Base-by-base conservation (phyloP, 148 eudicot species). In the Vaccinium macrocarpon region DNA sequence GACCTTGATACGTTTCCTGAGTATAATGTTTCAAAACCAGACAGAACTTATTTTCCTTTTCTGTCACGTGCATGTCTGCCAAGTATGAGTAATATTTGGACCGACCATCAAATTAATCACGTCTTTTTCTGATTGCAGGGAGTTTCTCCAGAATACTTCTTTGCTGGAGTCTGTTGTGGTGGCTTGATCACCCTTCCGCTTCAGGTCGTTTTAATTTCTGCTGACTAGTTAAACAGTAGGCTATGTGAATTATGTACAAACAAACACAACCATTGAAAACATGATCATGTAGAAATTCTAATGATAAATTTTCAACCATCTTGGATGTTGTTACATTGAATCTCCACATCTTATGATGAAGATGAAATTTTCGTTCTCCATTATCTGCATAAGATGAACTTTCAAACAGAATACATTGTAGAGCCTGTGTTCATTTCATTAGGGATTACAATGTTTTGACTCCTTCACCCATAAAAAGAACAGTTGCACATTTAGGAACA, bases 131-230 rank as follows among this genome's bases (percentile, higher is more conserved):
- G 62, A 62, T 29, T 87, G 81, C 92, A 95, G 98, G 98, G 90
- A 77, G 90, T 94, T 84, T 91, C 98, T 84, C 95, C 98, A 4
- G 98, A 94, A 77, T 96, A 86, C 86, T 96, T 96, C 92, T 96
- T 96, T 89, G 97, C 92, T 57, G 98, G 98, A 79, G 98, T 94
- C 76, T 96, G 98, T 84, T 91, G 93, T 90, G 98, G 98, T 83
- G 96, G 98, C 81, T 82, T 94, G 84, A 78, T 94, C 84, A 96
- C 98, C 15, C 92, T 96, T 87, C 94, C 96, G 46, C 13, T 94
- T 87, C 98, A 96, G 98, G 98, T 94, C 57, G 78, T 27, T 70
- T 85, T 29, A 48, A 42, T 70, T 85, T 85, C n/a, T 76, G 50
- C 50, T 77, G 23, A 18, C 55, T 81, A 51, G 12, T 55, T 29